Evolutionary conservation across 257 asterid species (phyloP).

Genomic region (Solanum okadae): DNA sequence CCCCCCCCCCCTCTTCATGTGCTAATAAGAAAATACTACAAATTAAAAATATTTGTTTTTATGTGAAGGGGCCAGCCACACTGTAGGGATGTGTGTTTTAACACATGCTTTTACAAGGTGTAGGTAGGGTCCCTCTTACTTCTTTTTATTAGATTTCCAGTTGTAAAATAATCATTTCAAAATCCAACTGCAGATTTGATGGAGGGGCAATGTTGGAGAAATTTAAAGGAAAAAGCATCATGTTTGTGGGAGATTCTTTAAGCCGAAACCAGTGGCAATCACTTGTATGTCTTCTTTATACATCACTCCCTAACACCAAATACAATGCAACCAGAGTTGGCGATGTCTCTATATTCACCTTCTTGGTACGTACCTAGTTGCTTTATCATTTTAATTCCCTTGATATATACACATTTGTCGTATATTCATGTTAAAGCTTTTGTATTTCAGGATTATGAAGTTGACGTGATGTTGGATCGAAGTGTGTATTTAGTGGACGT

Average conservation of each 20-base stretch:
- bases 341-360: constrained; percentile 6
- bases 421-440: too few relatives aligned
- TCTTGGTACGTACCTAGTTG: constrained; percentile 10
- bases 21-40: not conserved
- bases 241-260: constrained; percentile 35
- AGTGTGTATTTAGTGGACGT: constrained; percentile 61
- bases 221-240: constrained; percentile 22
- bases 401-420: not conserved
- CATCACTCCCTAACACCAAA: constrained; percentile 3
- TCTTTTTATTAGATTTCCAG: not conserved
- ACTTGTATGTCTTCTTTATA: constrained; percentile 24
- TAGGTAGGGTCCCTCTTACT: not conserved
- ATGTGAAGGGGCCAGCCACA: not conserved
- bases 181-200: constrained; percentile 16
- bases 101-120: not conserved
- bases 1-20: not conserved
- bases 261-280: constrained; percentile 37
- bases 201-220: constrained; percentile 19
- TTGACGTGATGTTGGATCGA: constrained; percentile 54
- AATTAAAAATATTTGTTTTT: not conserved
- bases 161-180: not conserved
- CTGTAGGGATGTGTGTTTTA: not conserved
- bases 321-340: constrained; percentile 16
- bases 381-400: not conserved
- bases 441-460: constrained; percentile 37